Evolutionary conservation across 2,329 filamentous ascomycete genomes (phyloP), one percentile per base, ranked within the genome.

Genomic region (Chaetothyriales sp.): DNA sequence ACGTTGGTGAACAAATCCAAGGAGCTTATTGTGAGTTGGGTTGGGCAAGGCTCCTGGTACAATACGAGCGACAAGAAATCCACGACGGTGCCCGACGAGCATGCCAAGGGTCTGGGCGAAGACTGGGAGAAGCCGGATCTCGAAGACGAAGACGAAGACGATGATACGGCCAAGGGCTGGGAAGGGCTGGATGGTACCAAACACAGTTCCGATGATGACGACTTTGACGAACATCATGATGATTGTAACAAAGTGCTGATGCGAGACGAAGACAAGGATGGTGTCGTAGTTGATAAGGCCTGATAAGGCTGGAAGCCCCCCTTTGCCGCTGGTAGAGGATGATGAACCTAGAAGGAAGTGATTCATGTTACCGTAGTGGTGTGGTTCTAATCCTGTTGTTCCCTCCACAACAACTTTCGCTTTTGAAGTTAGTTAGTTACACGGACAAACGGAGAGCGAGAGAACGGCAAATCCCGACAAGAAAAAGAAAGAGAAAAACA

Each of bases 1-100:
- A 59, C 62, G 5, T 59, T 73, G 43, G 61, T 67, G 15, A 59
- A 63, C 32, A 60, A 66, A 51, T 64, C 70, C 20, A 66, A 66
- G 56, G 64, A 65, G 43, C 55, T 63, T 32, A 55, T 73, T 49
- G 61, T 66, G 8, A 55, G 57, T 18, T 72, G 66, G 57, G 57
- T 73, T 46, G 55, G 57, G 19, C 10, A 15, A 39, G 53, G 59
- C 6, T 52, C 50, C 9, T 61, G 60, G 58, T 62, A 62, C 48
- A 50, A 53, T 9, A 44, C 48, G 18, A 61, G 59, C 49, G 51
- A 53, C 15, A 42, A 42, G 28, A 43, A 42, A 49, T 2, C n/a
- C 46, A 18, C 54, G 52, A 8, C 53, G 48, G 51, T 59, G 53
- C 19, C 49, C 47, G 45, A 44, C 48, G 44, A 49, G 46, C 15